Conservation (phyloP, 2,329 filamentous ascomycete genomes). For the Xylaria sp. region DNA sequence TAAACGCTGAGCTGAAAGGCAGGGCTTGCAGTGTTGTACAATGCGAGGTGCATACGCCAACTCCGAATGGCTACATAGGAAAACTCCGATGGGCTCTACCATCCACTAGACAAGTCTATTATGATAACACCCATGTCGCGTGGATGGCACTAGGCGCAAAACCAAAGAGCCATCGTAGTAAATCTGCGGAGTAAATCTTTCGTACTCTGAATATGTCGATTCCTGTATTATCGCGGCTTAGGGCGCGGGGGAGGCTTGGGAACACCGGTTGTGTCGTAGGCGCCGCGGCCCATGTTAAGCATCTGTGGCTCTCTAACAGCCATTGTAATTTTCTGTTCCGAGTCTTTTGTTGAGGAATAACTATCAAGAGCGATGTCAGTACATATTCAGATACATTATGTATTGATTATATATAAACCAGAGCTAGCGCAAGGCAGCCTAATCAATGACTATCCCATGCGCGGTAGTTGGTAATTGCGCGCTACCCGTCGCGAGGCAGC, state of each 20-base stretch:
- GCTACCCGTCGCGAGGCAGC: slow-evolving; percentile 26
- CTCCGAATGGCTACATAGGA: slow-evolving; percentile 39
- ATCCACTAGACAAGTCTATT: background rate
- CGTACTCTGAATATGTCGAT: slow-evolving; percentile 9
- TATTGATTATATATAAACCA: slow-evolving; percentile 35
- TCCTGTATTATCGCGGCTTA: slow-evolving; percentile 47
- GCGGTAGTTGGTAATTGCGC: slow-evolving; percentile 33
- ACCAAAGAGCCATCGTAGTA: slow-evolving; percentile 2
- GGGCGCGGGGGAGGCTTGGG: slow-evolving; percentile 50
- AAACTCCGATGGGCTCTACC: slow-evolving; percentile 27
- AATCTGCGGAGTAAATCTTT: background rate
- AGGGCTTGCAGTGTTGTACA: slow-evolving; percentile 49
- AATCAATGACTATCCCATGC: slow-evolving; percentile 29
- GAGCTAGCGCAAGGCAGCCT: slow-evolving; percentile 22
- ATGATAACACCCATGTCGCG: slow-evolving; percentile 2
- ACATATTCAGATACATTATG: slow-evolving; percentile 11
- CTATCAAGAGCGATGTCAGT: slow-evolving; percentile 37
- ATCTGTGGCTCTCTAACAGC: slow-evolving; percentile 46
- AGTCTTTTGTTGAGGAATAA: slow-evolving; percentile 15
- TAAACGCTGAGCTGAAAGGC: slow-evolving; percentile 42
- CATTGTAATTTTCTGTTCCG: slow-evolving; percentile 42
- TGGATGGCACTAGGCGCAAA: slow-evolving; percentile 22
- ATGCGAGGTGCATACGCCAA: slow-evolving; percentile 41
- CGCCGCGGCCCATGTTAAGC: slow-evolving; percentile 52
- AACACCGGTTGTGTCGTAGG: slow-evolving; percentile 52